Evolutionary conservation across 495 filamentous ascomycete species (phyloP), one percentile per base, ranked within the genome.

Genomic region (Sphaerosporella brunnea): DNA sequence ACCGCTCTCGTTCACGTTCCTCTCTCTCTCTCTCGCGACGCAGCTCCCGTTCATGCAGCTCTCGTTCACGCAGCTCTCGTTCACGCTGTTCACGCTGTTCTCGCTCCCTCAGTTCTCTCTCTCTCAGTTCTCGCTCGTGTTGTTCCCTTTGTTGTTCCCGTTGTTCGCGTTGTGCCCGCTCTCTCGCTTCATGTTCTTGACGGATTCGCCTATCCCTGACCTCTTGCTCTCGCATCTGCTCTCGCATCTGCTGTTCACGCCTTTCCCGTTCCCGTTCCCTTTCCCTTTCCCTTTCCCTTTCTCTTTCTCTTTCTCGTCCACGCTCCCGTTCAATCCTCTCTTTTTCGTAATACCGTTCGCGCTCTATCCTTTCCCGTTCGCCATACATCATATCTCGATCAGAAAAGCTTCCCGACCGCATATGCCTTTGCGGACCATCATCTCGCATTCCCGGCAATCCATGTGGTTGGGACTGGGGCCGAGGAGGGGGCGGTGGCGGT

Each of bases 251-350:
- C 36, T 26, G 34, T 49, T 46, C 48, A 35, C 41, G n/a, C 47
- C 38, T 55, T 26, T 18, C 15, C 7, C 38, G 45, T 46, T 65
- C 61, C 35, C 50, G 45, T 15, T 37, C 23, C 25, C 35, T 19
- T 15, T 54, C 43, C 36, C 32, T 45, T 10, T 47, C 48, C 39
- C 41, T 16, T 49, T 46, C 56, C 25, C 28, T 20, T 8, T 45
- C 45, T 8, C 51, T 37, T 38, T 54, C 49, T 51, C 58, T 53
- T 41, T 61, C 56, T 32, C 50, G 41, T 46, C 64, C 61, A 25
- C 48, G 50, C 20, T 44, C 30, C 20, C 35, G 25, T 11, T 54
- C 43, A 24, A 15, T 48, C 15, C 36, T 47, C 23, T 58, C 61
- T 13, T 57, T 49, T 36, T 60, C 55, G 26, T 50, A 45, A 39